A percentile compares a stretch with the other conserved stretches of the same genome.
Conservation (phyloP, 306 rosid genomes). For the Styphnolobium japonicum region DNA sequence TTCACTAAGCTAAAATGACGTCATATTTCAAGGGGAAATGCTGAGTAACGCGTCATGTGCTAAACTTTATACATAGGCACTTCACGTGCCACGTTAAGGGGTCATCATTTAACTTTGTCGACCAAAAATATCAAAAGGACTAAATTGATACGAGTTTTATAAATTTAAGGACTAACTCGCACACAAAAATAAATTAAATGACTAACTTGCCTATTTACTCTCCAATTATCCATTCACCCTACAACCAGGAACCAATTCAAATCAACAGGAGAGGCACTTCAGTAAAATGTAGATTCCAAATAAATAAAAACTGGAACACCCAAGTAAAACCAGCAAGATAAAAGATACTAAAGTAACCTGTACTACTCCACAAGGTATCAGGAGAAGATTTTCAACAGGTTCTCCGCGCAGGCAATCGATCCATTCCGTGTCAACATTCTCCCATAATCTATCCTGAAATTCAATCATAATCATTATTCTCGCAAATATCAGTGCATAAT, state of each 20-base stretch:
- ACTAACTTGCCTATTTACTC: no score
- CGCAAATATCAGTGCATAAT: not conserved
- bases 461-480: not conserved
- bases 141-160: no score
- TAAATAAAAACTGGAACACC: not conserved
- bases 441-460: constrained; percentile 74
- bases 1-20: no score
- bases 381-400: constrained; percentile 61
- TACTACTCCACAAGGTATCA: constrained; percentile 71
- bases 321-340: not conserved
- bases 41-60: no score
- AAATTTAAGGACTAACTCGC: no score
- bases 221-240: not conserved
- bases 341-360: constrained; percentile 40
- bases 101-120: no score
- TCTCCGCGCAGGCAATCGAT: constrained; percentile 70
- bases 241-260: not conserved
- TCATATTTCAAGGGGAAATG: no score
- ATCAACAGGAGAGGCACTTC: not conserved
- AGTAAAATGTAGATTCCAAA: not conserved
- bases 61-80: no score
- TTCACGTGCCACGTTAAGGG: no score
- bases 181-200: no score
- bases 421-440: constrained; percentile 72
- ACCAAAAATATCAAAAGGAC: no score